Evolutionary conservation across 768 basidiomycete genomes (phyloP).

Genomic region (Psilocybe sp.): DNA sequence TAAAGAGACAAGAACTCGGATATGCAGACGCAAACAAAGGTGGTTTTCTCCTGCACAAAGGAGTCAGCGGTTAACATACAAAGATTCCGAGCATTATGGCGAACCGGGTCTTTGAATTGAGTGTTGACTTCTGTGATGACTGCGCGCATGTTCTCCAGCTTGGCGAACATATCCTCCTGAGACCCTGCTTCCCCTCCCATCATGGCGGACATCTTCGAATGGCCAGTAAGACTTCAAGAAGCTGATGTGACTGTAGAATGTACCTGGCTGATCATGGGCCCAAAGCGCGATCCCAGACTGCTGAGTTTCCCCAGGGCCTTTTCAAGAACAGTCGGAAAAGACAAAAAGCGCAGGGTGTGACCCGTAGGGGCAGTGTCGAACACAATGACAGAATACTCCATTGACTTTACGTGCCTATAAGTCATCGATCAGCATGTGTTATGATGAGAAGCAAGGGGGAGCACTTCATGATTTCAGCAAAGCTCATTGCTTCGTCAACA

Average conservation of each 20-base stretch:
- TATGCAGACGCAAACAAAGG: conserved; percentile 98
- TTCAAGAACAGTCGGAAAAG: conserved; percentile 97
- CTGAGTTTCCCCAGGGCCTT: conserved; percentile 96
- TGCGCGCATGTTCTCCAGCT: conserved; percentile 94
- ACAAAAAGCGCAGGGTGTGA: conserved; percentile 96
- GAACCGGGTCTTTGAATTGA: conserved; percentile 97
- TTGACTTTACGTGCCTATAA: conserved; percentile 94
- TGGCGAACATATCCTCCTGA: conserved; percentile 98
- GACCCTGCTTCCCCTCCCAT: conserved; percentile 90
- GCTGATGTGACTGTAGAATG: not conserved
- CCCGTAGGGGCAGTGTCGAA: conserved; percentile 99
- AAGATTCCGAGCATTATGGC: conserved; percentile 24
- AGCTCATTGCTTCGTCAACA: conserved; percentile 99
- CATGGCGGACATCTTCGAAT: conserved; percentile 82
- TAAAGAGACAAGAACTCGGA: conserved; percentile 98
- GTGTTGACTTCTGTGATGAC: conserved; percentile 98
- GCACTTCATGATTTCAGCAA: conserved; percentile 99
- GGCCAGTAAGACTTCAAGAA: not conserved
- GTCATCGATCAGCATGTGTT: conserved; percentile 3
- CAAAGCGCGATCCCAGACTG: conserved; percentile 90
- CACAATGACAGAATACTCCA: conserved; percentile 99
- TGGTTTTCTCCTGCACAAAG: conserved; percentile 83
- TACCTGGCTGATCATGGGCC: conserved; percentile 92
- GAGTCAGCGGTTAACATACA: not conserved
- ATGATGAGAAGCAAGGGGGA: conserved; percentile 18